Percentiles rank a stretch among this genome's conserved stretches.
Conservation (phyloP, 192 early-diverging fungal genomes). For the Coemansia sp. region DNA sequence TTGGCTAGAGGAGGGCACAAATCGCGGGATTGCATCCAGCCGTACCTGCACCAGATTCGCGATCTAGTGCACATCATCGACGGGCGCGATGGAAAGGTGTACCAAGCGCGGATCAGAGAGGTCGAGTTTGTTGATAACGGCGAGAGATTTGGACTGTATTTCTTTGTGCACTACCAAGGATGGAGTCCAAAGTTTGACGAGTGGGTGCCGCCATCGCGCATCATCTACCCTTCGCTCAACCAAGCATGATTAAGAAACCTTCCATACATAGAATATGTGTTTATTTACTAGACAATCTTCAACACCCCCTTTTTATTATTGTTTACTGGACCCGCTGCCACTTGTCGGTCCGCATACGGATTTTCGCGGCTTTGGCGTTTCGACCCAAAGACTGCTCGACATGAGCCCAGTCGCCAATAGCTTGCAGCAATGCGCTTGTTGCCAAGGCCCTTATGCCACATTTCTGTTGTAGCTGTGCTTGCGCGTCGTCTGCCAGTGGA, state of each 20-base stretch:
- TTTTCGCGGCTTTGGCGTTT: slow-evolving; percentile 15
- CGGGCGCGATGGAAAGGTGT: slow-evolving; percentile 36
- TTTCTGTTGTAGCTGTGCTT: background rate
- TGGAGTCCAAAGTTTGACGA: slow-evolving; percentile 50
- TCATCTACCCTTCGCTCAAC: slow-evolving; percentile 21
- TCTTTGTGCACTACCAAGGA: slow-evolving; percentile 43
- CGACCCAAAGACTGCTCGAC: slow-evolving; percentile 33
- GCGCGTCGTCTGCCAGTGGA: background rate
- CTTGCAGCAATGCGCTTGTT: background rate
- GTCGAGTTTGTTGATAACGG: slow-evolving; percentile 23
- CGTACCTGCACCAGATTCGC: slow-evolving; percentile 26
- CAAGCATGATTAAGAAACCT: background rate
- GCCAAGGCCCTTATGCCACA: background rate
- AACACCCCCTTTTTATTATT: too few species aligned
- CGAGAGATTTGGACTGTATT: slow-evolving; percentile 36
- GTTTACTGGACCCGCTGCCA: background rate
- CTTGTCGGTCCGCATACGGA: slow-evolving; percentile 17
- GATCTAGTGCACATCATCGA: slow-evolving; percentile 27
- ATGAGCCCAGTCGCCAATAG: slow-evolving; percentile 24
- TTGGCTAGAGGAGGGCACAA: background rate
- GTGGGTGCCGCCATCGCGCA: slow-evolving; percentile 48
- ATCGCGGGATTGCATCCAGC: slow-evolving; percentile 23
- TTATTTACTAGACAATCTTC: too few species aligned
- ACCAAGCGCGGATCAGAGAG: slow-evolving; percentile 23
- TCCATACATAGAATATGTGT: too few species aligned